Conservation (phyloP, 129 eudicot species). For the Helianthus tuberosus region DNA sequence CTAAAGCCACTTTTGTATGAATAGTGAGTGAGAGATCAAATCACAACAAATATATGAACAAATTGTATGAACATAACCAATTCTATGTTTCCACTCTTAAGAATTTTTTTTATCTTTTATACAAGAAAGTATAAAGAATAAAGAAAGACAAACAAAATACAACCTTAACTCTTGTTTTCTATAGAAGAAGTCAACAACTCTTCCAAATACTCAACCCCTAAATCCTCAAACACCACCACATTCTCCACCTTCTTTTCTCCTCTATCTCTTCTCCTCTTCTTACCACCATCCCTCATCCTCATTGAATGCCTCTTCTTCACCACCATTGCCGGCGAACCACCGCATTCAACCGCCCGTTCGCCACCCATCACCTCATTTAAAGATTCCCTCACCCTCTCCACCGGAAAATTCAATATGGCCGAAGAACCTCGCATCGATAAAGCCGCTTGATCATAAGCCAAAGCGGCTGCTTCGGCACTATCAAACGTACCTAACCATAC, state of each 20-base stretch:
- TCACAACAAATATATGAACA: neutral
- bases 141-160: neutral
- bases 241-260: slow-evolving; percentile 36
- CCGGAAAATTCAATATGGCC: slow-evolving; percentile 66
- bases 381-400: slow-evolving; percentile 61
- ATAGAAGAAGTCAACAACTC: slow-evolving; percentile 52
- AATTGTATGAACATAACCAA: neutral
- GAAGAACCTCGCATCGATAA: slow-evolving; percentile 56
- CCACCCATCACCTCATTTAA: slow-evolving; percentile 45
- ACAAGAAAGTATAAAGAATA: neutral
- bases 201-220: slow-evolving; percentile 78
- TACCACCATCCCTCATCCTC: slow-evolving; percentile 41
- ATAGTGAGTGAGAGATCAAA: no score
- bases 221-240: slow-evolving; percentile 59
- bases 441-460: slow-evolving; percentile 85
- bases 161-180: slow-evolving; percentile 16
- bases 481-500: slow-evolving; percentile 84
- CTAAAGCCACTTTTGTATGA: no score
- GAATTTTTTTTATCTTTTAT: neutral
- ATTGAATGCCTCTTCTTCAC: slow-evolving; percentile 64
- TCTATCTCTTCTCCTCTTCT: slow-evolving; percentile 32
- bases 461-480: slow-evolving; percentile 69
- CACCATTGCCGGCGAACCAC: slow-evolving; percentile 62
- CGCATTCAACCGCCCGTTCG: slow-evolving; percentile 28
- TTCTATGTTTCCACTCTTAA: neutral